Percentiles rank a stretch among this genome's conserved stretches.
Conservation (phyloP, 371 early-diverging fungal genomes). For the Apophysomyces trapeziformis region DNA sequence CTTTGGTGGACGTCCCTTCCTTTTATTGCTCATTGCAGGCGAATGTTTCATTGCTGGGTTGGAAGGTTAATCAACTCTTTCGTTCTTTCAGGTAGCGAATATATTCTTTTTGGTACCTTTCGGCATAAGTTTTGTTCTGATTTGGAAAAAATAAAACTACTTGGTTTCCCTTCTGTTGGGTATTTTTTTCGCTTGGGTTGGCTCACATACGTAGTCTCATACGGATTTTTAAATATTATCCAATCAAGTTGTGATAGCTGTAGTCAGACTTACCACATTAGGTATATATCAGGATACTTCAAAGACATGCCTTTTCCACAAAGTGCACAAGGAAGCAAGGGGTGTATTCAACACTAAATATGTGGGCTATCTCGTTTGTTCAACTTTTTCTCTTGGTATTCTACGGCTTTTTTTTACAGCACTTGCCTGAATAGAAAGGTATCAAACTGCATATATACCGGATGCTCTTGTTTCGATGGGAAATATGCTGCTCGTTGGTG, state of each 20-base stretch:
- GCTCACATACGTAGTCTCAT: neutral
- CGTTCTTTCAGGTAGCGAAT: neutral
- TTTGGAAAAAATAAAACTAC: slow-evolving; percentile 11
- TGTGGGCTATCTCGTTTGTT: too few relatives aligned
- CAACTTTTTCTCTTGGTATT: too few relatives aligned
- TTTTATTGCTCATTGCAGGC: slow-evolving; percentile 9
- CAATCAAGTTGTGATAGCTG: too few relatives aligned
- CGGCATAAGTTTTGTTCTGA: slow-evolving; percentile 3
- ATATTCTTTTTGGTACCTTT: neutral
- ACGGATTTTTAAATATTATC: neutral
- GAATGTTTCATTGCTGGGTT: neutral
- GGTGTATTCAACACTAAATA: too few relatives aligned
- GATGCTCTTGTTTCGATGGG: too few relatives aligned
- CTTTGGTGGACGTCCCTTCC: slow-evolving; percentile 27
- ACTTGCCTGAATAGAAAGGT: too few relatives aligned
- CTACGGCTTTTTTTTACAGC: too few relatives aligned
- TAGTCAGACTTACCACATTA: neutral
- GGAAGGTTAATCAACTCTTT: neutral
- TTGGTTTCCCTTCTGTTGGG: neutral
- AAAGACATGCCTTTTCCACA: neutral
- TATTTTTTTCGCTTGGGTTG: slow-evolving; percentile 6
- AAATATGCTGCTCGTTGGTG: too few relatives aligned
- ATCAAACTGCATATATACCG: too few relatives aligned
- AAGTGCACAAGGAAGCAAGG: neutral
- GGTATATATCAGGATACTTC: neutral